A percentile compares a stretch with the other conserved stretches of the same genome.
These are phyloP conservation scores for Zopfia rhizophila DNA, from an alignment of 2,329 filamentous ascomycete species.

Conservation along the genomic window DNA sequence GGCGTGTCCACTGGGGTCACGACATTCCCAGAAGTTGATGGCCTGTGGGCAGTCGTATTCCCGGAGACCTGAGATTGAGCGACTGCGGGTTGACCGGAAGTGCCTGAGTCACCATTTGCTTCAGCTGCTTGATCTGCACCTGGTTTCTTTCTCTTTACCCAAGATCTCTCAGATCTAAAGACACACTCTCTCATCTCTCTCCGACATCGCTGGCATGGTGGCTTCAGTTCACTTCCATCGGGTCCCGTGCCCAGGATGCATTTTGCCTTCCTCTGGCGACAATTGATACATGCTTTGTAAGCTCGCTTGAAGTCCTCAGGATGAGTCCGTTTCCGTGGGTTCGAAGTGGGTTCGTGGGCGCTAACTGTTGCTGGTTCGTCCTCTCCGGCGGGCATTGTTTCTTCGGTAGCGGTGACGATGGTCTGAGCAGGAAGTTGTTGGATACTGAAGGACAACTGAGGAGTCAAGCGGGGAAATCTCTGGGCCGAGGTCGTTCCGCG, in stretches of 20 bases:
- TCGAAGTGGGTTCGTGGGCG: too few species aligned
- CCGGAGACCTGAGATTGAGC: too few species aligned
- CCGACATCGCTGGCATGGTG: slow-evolving; percentile 53
- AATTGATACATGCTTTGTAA: slow-evolving; percentile 59
- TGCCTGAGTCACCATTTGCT: too few species aligned
- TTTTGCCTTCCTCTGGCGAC: slow-evolving; percentile 57
- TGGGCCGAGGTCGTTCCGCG: too few species aligned
- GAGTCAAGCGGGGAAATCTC: too few species aligned
- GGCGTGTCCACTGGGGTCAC: slow-evolving; percentile 37
- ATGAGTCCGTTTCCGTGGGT: slow-evolving; percentile 43
- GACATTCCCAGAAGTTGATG: slow-evolving; percentile 31
- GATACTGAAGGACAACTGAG: too few species aligned
- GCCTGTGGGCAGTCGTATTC: not conserved
- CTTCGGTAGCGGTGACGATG: too few species aligned
- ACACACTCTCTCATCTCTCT: slow-evolving; percentile 55
- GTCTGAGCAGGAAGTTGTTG: too few species aligned
- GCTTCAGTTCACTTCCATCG: slow-evolving; percentile 36
- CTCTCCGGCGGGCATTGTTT: too few species aligned
- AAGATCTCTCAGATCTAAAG: slow-evolving; percentile 43
- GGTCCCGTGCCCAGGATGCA: slow-evolving; percentile 59
- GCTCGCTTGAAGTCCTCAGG: slow-evolving; percentile 55
- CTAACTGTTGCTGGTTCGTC: too few species aligned
- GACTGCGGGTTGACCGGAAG: too few species aligned
- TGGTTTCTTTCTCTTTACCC: slow-evolving; percentile 28
- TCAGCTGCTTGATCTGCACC: too few species aligned